These are phyloP conservation scores for Penicillium rolfsii DNA, from an alignment of 2,329 filamentous ascomycete genomes.

Conservation along the genomic window DNA sequence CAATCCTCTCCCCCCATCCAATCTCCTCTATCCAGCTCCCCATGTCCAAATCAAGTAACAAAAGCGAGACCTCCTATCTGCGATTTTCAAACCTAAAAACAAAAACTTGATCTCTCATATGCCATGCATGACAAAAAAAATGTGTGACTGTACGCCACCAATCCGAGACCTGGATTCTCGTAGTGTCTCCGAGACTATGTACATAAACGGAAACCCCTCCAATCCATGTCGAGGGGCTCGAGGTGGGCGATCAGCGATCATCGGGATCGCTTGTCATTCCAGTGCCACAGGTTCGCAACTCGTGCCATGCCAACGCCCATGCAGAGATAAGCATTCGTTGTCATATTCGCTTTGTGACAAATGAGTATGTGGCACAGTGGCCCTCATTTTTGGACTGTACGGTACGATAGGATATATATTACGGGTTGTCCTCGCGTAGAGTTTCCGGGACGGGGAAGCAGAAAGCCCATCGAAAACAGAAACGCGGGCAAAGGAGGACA, in stretches of 20 bases:
- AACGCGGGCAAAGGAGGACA: conserved; percentile 1
- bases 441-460: background rate
- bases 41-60: background rate
- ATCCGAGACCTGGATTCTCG: conserved; percentile 20
- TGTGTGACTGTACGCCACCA: conserved; percentile 3
- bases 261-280: conserved; percentile 18
- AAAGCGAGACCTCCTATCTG: background rate
- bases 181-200: conserved; percentile 21
- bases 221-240: no score
- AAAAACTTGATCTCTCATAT: conserved; percentile 31
- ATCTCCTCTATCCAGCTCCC: background rate
- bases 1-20: background rate
- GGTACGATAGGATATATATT: conserved; percentile 1
- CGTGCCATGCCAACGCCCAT: conserved; percentile 1
- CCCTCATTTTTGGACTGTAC: background rate
- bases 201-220: background rate
- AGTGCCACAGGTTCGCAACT: conserved; percentile 10
- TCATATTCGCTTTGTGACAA: background rate
- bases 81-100: background rate
- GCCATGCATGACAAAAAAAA: conserved; percentile 18
- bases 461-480: background rate
- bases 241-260: background rate
- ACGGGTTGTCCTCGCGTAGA: background rate
- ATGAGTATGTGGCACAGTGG: background rate
- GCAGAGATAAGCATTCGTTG: conserved; percentile 4